phyloP scores from a whole-genome alignment of 2,329 filamentous ascomycete genomes.

The Neocucurbitaria cava region DNA sequence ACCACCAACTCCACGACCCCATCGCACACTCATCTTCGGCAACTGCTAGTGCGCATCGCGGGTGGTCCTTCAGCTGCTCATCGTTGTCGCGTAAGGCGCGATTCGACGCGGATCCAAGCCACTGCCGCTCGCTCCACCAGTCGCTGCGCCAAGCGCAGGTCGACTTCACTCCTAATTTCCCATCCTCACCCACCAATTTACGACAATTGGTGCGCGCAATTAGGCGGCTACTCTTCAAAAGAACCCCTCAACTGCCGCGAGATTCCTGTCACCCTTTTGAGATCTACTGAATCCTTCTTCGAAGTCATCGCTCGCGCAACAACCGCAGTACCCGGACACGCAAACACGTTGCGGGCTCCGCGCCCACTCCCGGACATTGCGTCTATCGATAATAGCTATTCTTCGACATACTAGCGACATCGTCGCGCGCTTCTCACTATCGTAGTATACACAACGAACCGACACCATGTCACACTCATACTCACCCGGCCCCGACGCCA shows the following conservation, averaged over 20 bases:
- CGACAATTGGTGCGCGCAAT: conserved; percentile 32
- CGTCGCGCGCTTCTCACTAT: conserved; percentile 26
- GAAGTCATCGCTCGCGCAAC: conserved; percentile 26
- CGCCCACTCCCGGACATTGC: conserved; percentile 22
- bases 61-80: conserved; percentile 2
- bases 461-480: conserved; percentile 37
- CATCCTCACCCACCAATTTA: conserved; percentile 29
- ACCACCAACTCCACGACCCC: conserved; percentile 1
- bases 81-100: conserved; percentile 18
- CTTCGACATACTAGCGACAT: conserved; percentile 19
- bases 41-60: conserved; percentile 3
- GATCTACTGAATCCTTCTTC: background rate
- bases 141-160: conserved; percentile 41
- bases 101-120: conserved; percentile 28
- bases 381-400: conserved; percentile 31
- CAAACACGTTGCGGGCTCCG: conserved; percentile 27
- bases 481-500: conserved; percentile 12
- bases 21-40: background rate
- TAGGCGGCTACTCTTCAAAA: conserved; percentile 22
- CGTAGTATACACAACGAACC: conserved; percentile 1
- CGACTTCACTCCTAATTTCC: conserved; percentile 45
- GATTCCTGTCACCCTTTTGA: conserved; percentile 10
- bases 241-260: conserved; percentile 2
- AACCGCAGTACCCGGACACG: conserved; percentile 12
- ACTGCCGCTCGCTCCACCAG: conserved; percentile 35